phyloP scores from a whole-genome alignment of 164 flowering plant species.

The Paratinospora sagittata region DNA sequence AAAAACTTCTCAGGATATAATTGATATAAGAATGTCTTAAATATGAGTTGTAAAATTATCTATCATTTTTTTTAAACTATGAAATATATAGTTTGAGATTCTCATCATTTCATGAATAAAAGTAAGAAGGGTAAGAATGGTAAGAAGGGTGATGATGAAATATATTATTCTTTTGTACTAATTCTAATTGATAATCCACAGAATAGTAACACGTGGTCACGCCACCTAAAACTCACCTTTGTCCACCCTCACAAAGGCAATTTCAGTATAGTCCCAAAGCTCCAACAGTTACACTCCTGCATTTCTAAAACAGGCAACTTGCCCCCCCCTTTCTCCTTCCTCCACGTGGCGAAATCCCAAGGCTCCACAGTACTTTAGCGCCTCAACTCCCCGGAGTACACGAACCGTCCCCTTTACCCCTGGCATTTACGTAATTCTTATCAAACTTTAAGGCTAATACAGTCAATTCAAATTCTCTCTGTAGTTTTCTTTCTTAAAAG shows the following conservation, averaged over 20 bases:
- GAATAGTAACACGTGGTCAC: not conserved
- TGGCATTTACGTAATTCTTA: not conserved
- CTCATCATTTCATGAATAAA: too few species aligned
- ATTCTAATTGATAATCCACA: too few species aligned
- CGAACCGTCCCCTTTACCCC: too few species aligned
- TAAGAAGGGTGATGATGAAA: too few species aligned
- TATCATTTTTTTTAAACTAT: too few species aligned
- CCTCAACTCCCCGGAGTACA: not conserved
- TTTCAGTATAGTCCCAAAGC: not conserved
- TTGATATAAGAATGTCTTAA: too few species aligned
- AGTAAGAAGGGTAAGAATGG: too few species aligned
- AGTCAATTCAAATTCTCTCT: not conserved
- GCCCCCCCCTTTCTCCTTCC: not conserved
- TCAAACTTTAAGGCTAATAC: not conserved
- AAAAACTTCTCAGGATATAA: too few species aligned
- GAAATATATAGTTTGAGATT: too few species aligned
- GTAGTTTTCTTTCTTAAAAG: not conserved
- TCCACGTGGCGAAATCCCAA: not conserved
- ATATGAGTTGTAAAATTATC: too few species aligned
- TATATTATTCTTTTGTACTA: too few species aligned
- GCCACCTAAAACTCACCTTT: not conserved
- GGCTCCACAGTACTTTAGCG: too few species aligned
- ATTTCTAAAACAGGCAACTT: not conserved
- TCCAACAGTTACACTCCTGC: not conserved
- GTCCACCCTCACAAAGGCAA: constrained; percentile 1